phyloP scores from a whole-genome alignment of 2,329 filamentous ascomycete species.

The Atkinsonella texensis region DNA sequence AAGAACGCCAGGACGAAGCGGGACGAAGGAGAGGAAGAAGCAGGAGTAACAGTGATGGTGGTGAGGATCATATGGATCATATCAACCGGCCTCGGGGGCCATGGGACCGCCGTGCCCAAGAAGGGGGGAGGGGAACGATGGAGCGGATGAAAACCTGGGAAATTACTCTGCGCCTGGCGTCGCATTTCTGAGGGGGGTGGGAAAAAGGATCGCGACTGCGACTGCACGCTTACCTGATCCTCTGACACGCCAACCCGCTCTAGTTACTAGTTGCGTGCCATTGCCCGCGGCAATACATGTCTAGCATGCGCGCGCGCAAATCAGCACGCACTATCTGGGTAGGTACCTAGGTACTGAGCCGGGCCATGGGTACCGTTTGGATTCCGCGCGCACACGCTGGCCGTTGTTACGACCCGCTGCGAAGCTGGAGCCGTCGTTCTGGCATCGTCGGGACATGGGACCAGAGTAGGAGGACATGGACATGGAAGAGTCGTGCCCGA shows the following conservation, averaged over 20 bases:
- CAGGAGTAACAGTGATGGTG: neutral
- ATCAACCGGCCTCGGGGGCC: neutral
- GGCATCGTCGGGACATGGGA: too few relatives aligned
- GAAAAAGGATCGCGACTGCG: neutral
- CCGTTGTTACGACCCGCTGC: neutral
- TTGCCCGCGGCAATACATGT: neutral
- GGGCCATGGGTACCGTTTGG: too few relatives aligned
- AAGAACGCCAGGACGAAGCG: slow-evolving; percentile 11
- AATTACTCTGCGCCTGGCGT: slow-evolving; percentile 4
- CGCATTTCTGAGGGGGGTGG: neutral
- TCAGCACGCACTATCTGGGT: neutral
- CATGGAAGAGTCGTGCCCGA: too few relatives aligned
- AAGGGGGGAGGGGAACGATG: neutral
- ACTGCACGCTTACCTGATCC: slow-evolving; percentile 1
- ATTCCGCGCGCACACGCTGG: too few relatives aligned
- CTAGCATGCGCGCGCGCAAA: slow-evolving; percentile 2
- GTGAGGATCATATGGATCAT: neutral
- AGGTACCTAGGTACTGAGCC: too few relatives aligned
- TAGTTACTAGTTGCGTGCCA: slow-evolving; percentile 1
- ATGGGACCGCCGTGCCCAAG: neutral
- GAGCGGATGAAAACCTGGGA: neutral
- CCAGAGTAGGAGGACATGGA: neutral
- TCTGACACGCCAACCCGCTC: slow-evolving; percentile 3
- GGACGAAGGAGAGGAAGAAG: slow-evolving; percentile 9
- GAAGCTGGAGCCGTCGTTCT: neutral